Percentiles rank a stretch among this genome's conserved stretches.
phyloP scores from a whole-genome alignment of 805 yeast species.

The Yamadazyma sp. region DNA sequence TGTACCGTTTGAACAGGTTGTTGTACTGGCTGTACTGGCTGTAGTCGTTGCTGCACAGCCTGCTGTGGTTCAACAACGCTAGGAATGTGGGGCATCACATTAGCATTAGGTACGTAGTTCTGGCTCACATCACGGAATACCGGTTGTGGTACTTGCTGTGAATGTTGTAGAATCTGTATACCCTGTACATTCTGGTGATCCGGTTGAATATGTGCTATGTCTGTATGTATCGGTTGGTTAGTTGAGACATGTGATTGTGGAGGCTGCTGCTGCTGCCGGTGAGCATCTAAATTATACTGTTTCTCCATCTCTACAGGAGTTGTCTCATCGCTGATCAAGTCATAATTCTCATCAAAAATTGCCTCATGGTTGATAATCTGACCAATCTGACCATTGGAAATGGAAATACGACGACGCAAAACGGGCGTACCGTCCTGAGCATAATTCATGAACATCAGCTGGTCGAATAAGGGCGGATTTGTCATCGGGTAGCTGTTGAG shows the following conservation, averaged over 20 bases:
- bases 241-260: slow-evolving; percentile 1
- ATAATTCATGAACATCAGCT: slow-evolving; percentile 38
- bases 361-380: slow-evolving; percentile 58
- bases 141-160: too few relatives aligned
- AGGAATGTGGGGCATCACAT: too few relatives aligned
- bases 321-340: slow-evolving; percentile 7
- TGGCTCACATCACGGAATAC: too few relatives aligned
- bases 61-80: too few relatives aligned
- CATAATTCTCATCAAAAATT: slow-evolving; percentile 26
- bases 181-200: slow-evolving; percentile 3
- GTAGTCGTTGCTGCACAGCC: too few relatives aligned
- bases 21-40: too few relatives aligned
- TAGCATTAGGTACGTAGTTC: too few relatives aligned
- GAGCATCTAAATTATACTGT: background rate
- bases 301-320: slow-evolving; percentile 8
- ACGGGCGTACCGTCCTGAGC: slow-evolving; percentile 31
- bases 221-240: too few relatives aligned
- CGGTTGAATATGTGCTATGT: too few relatives aligned
- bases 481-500: slow-evolving; percentile 43
- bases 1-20: too few relatives aligned
- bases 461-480: slow-evolving; percentile 48
- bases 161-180: too few relatives aligned
- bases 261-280: slow-evolving; percentile 1
- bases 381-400: slow-evolving; percentile 83
- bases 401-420: slow-evolving; percentile 67